Evolutionary conservation across 345 rosid genomes (phyloP).

Genomic region (Citrus hindsii): DNA sequence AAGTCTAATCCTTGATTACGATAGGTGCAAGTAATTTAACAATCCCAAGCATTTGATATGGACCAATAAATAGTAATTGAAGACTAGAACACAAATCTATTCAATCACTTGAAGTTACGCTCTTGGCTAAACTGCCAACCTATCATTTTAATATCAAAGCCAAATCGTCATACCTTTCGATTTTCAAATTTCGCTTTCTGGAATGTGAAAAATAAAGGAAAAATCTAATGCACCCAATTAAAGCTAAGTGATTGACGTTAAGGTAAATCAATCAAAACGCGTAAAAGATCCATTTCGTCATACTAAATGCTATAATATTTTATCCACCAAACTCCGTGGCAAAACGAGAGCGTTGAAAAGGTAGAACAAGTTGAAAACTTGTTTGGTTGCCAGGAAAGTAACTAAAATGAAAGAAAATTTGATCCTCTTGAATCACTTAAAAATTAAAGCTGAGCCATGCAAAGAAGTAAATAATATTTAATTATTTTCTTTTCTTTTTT

Average conservation of each 20-base stretch:
- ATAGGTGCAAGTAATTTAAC: not conserved
- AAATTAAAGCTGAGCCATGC: not conserved
- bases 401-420: not conserved
- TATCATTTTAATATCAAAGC: not conserved
- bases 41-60: not conserved
- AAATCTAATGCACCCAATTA: not conserved
- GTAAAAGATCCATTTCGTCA: not conserved
- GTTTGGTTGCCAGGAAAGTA: conserved; percentile 21
- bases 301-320: not conserved
- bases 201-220: not conserved
- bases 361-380: not conserved
- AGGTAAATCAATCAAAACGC: not conserved
- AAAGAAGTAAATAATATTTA: not conserved
- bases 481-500: not conserved
- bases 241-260: conserved; percentile 5
- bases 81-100: not conserved
- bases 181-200: not conserved
- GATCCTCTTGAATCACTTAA: not conserved
- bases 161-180: not conserved
- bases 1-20: not conserved
- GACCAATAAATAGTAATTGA: not conserved
- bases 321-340: not conserved
- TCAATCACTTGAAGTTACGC: not conserved
- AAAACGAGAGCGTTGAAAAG: not conserved
- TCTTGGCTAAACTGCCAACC: not conserved